Conservation (phyloP, 2,329 filamentous ascomycete species). For the Aspergillus thermomutatus region DNA sequence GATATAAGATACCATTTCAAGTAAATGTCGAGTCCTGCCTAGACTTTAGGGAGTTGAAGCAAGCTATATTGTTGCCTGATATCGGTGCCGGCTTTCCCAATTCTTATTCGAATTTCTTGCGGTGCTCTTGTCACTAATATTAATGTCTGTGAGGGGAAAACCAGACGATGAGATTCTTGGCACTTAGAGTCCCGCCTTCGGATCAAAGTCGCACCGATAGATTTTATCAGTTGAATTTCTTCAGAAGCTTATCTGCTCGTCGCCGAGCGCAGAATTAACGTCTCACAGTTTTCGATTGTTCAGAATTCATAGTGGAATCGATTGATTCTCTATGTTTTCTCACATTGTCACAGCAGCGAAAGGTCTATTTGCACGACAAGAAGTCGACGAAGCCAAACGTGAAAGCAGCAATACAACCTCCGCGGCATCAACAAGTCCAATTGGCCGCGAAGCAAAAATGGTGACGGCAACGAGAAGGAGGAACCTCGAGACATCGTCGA, state of each 20-base stretch:
- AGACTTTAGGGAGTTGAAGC: neutral
- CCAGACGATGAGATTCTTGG: neutral
- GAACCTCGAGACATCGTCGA: conserved; percentile 1
- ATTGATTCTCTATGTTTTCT: conserved; percentile 38
- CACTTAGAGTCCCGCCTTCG: conserved; percentile 6
- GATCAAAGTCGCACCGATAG: conserved; percentile 17
- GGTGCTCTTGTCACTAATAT: neutral
- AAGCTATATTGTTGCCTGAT: neutral
- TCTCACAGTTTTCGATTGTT: neutral
- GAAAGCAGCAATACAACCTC: conserved; percentile 6
- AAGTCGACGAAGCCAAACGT: conserved; percentile 19
- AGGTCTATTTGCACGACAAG: conserved; percentile 37
- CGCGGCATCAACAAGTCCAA: conserved; percentile 9
- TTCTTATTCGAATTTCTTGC: neutral
- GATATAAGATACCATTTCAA: neutral
- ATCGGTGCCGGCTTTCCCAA: neutral
- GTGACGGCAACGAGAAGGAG: conserved; percentile 32
- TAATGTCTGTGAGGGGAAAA: neutral
- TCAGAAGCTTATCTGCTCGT: neutral
- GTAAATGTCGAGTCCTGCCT: neutral
- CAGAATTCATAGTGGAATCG: conserved; percentile 4
- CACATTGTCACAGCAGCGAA: conserved; percentile 41
- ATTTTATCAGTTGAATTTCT: conserved; percentile 8
- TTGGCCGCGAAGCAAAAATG: conserved; percentile 28
- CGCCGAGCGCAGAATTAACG: neutral